These are phyloP conservation scores for Cytidiella melzeri DNA, from an alignment of 768 basidiomycete genomes.

Conservation along the genomic window DNA sequence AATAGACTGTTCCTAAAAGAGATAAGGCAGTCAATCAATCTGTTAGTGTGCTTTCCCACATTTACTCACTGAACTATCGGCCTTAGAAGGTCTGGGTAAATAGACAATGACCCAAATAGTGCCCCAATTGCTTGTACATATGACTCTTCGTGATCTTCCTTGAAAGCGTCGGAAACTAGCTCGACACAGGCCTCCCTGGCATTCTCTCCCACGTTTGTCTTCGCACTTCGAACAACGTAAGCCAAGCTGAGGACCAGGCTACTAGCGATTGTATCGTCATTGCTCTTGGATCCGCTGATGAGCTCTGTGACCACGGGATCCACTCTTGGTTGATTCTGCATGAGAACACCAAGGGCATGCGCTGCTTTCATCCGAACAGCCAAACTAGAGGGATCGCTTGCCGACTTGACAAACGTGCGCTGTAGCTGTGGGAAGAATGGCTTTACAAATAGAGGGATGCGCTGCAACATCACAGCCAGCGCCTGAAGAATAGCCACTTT, in stretches of 20 bases:
- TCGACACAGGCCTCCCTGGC: slow-evolving; percentile 69
- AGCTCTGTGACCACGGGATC: slow-evolving; percentile 95
- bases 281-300: slow-evolving; percentile 49
- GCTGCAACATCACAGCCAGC: slow-evolving; percentile 76
- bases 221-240: slow-evolving; percentile 63
- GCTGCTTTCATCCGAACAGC: slow-evolving; percentile 80
- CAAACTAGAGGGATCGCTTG: slow-evolving; percentile 70
- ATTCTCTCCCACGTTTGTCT: slow-evolving; percentile 70
- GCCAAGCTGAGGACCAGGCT: slow-evolving; percentile 76
- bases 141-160: slow-evolving; percentile 62
- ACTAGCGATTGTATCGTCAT: slow-evolving; percentile 64
- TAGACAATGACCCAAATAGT: slow-evolving; percentile 58
- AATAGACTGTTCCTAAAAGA: slow-evolving; percentile 53
- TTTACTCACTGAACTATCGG: slow-evolving; percentile 61
- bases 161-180: slow-evolving; percentile 73
- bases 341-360: slow-evolving; percentile 79
- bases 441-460: slow-evolving; percentile 84
- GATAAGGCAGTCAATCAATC: slow-evolving; percentile 2
- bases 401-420: slow-evolving; percentile 92
- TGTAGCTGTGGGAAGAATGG: slow-evolving; percentile 99
- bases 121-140: slow-evolving; percentile 60
- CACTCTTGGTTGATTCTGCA: slow-evolving; percentile 85
- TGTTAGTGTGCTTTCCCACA: background rate
- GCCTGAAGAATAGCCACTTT: slow-evolving; percentile 88
- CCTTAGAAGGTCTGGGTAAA: slow-evolving; percentile 55